Base-by-base conservation (phyloP, 2,329 filamentous ascomycete species). In the Aspergillus latus region DNA sequence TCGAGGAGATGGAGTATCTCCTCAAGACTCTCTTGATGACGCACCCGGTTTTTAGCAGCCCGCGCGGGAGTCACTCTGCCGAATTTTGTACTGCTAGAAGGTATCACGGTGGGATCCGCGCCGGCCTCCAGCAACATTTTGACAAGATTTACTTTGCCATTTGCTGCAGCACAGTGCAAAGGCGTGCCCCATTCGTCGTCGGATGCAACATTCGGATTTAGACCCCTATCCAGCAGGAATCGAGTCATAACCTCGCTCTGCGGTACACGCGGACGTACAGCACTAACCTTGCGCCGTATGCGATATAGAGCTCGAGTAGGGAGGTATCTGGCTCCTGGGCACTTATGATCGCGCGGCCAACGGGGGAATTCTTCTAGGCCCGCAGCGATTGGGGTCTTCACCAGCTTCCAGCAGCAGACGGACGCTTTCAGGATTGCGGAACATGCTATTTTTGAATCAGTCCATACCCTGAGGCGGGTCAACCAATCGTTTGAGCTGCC, bases 171-270 rank as follows among this genome's bases (percentile, higher is more conserved):
- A 36, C 16, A 46, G 39, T 56, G 56, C n/a, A 61, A 47, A 51
- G 54, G 56, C 13, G 46, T 57, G 34, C 59, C 59, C 50, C 42
- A 55, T 13, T 37, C 34, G 53, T 45, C 44, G 11, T 39, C 44
- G 16, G 28, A 43, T n/a, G 52, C 52, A n/a, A 45, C 53, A 29
- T 61, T 59, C 11, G 54, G 51, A 50, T 58, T 28, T 8, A 58
- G 37, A 39, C 58, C 58, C 48, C 43, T 60, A 10, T 40, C 54
- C 9, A 60, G 58, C 39, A 60, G 51, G 47, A 55, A 57, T 13
- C 49, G 39, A 13, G 54, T 57, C 49, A 46, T 57, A 16, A 57
- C 21, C 30, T 60, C 54, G 39, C 51, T 36, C 49, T 59, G 47
- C 13, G 34, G 46, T 32, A 49, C 46, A 21, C 50, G 48, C 54